These are phyloP conservation scores for Mallotus japonicus DNA, from an alignment of 441 rosid genomes.

Conservation along the genomic window DNA sequence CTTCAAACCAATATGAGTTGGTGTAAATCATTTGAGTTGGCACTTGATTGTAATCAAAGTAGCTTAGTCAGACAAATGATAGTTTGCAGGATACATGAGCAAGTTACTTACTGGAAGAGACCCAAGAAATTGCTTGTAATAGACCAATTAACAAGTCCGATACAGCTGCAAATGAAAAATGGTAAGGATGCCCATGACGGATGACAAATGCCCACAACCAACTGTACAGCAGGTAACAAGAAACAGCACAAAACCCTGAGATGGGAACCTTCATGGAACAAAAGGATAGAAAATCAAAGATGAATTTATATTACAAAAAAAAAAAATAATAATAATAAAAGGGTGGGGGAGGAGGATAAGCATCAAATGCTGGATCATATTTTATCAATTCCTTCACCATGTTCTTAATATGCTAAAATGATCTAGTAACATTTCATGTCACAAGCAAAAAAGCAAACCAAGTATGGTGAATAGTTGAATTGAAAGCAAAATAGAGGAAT, in stretches of 20 bases:
- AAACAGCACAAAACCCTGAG: constrained; percentile 47
- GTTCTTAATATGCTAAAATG: neutral
- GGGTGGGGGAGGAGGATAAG: neutral
- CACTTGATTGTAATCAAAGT: constrained; percentile 4
- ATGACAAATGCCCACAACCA: constrained; percentile 47
- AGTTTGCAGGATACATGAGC: constrained; percentile 4
- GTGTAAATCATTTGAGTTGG: constrained; percentile 16
- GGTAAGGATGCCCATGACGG: constrained; percentile 63
- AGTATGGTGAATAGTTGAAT: neutral
- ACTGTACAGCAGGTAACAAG: constrained; percentile 48
- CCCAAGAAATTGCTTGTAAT: constrained; percentile 54
- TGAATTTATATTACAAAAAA: too few species aligned
- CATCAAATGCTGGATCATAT: neutral
- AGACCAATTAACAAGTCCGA: constrained; percentile 58
- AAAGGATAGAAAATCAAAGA: constrained; percentile 14
- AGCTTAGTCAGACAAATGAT: neutral
- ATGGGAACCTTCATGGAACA: constrained; percentile 43
- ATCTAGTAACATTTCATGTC: neutral
- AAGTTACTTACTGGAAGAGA: constrained; percentile 44
- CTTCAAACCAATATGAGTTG: constrained; percentile 33
- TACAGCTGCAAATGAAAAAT: constrained; percentile 50
- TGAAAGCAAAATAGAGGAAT: neutral
- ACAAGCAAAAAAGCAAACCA: neutral
- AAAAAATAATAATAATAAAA: neutral
- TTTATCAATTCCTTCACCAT: neutral